Evolutionary conservation across 306 rosid genomes (phyloP).

Genomic region (Myrica gale): DNA sequence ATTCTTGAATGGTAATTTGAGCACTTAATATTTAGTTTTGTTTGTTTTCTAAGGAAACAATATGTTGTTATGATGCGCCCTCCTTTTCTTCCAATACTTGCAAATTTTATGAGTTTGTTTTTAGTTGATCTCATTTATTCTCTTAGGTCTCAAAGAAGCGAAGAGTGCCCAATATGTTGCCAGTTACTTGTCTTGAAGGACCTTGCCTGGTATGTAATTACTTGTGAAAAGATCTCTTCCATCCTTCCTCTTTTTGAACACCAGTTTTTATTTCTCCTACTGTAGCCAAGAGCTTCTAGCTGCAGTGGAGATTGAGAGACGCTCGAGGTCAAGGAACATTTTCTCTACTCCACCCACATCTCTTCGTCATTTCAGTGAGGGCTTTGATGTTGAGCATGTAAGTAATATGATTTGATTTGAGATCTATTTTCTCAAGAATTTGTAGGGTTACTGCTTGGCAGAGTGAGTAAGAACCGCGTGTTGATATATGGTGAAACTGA

Average conservation of each 20-base stretch:
- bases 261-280: conserved; percentile 15
- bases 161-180: conserved; percentile 94
- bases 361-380: conserved; percentile 35
- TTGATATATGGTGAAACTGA: conserved; percentile 17
- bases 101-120: conserved; percentile 17
- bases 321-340: conserved; percentile 41
- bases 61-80: not conserved
- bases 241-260: conserved; percentile 17
- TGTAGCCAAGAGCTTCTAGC: conserved; percentile 82
- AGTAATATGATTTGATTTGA: conserved; percentile 25
- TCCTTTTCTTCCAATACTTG: not conserved
- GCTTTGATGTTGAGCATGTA: conserved; percentile 43
- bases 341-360: conserved; percentile 39
- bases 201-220: conserved; percentile 59
- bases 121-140: conserved; percentile 3
- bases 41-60: not conserved
- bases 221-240: not conserved
- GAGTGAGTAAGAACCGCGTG: conserved; percentile 13
- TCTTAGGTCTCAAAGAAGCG: conserved; percentile 86
- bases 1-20: conserved; percentile 81
- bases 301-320: conserved; percentile 62
- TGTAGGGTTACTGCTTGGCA: conserved; percentile 10
- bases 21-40: not conserved
- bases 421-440: not conserved
- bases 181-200: conserved; percentile 74